Evolutionary conservation across 2,329 filamentous ascomycete species (phyloP), one percentile per base, ranked within the genome.

Genomic region (Colletotrichum spaethianum): DNA sequence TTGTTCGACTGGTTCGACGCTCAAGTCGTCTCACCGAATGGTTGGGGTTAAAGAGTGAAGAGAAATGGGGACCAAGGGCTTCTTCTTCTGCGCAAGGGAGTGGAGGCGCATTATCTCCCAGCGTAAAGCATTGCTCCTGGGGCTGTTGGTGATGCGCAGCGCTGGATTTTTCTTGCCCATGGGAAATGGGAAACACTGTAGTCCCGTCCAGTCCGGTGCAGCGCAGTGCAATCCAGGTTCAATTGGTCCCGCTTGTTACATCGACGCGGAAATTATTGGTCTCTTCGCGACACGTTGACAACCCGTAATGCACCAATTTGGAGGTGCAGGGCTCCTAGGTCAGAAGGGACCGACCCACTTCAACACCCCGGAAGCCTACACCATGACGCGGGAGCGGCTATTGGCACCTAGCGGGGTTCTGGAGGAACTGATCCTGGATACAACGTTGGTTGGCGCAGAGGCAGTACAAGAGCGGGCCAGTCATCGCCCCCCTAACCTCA

Each of bases 31-130:
- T 20, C n/a, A 33, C 46, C 18, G 26, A 26, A 63, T 52, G 61
- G 28, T 48, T 6, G 36, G 50, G 48, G 16, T 48, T 31, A n/a
- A 33, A 33, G 20, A 60, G 23, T 31, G 46, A 46, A 62, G 42
- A 20, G 63, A 12, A 26, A 44, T 36, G 20, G 38, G 53, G 26
- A 50, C 23, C 48, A 26, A 38, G 48, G 26, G 28, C 28, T 20
- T 53, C 53, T 53, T 53, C n/a, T 56, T 56, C 23, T 38, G 52
- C 40, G 38, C 28, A 48, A 63, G 52, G 40, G 57, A 55, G 50
- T 52, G 42, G 48, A 65, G 40, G 64, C 69, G 57, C 50, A 53
- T 44, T 72, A 63, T 68, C 44, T 72, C 36, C 63, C 33, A 36
- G 42, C 26, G 40, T 63, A 52, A 42, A 36, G 50, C 64, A 71